These are phyloP conservation scores for Dovyalis caffra DNA, from an alignment of 345 rosid genomes.

Conservation along the genomic window DNA sequence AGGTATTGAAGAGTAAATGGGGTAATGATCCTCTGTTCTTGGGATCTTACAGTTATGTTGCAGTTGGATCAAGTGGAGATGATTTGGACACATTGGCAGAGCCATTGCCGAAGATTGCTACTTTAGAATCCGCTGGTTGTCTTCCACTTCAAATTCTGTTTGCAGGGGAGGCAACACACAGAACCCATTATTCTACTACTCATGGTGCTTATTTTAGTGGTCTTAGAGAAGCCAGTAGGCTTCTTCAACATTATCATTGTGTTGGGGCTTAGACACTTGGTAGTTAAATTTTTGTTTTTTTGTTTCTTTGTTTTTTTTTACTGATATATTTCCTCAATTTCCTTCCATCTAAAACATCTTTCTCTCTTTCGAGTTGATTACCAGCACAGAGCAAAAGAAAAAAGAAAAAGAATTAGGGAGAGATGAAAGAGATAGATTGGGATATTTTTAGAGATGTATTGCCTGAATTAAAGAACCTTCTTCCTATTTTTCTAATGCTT, in stretches of 20 bases:
- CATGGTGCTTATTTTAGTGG: slow-evolving; percentile 98
- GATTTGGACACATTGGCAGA: slow-evolving; percentile 81
- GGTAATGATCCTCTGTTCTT: slow-evolving; percentile 79
- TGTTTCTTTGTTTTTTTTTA: neutral
- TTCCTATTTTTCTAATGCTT: slow-evolving; percentile 26
- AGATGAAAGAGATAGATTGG: slow-evolving; percentile 40
- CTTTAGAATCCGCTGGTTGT: neutral
- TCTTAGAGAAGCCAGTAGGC: slow-evolving; percentile 91
- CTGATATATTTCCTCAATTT: too few relatives aligned
- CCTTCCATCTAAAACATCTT: slow-evolving; percentile 22
- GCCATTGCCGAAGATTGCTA: slow-evolving; percentile 59
- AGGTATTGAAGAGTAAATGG: slow-evolving; percentile 84
- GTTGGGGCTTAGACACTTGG: slow-evolving; percentile 41
- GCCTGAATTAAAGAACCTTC: slow-evolving; percentile 49
- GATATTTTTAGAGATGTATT: slow-evolving; percentile 46
- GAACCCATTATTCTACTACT: slow-evolving; percentile 94
- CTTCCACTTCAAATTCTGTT: slow-evolving; percentile 68
- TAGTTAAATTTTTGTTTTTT: slow-evolving; percentile 23
- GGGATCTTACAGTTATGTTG: slow-evolving; percentile 86
- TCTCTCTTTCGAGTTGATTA: slow-evolving; percentile 27
- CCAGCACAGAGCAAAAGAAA: slow-evolving; percentile 3
- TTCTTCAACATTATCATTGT: slow-evolving; percentile 78
- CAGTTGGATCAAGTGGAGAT: slow-evolving; percentile 88
- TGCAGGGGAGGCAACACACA: slow-evolving; percentile 98
- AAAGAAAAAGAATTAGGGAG: slow-evolving; percentile 13